A percentile compares a stretch with the other conserved stretches of the same genome.
phyloP scores from a whole-genome alignment of 352 stramenopile species.

The Blastocystis sp. region DNA sequence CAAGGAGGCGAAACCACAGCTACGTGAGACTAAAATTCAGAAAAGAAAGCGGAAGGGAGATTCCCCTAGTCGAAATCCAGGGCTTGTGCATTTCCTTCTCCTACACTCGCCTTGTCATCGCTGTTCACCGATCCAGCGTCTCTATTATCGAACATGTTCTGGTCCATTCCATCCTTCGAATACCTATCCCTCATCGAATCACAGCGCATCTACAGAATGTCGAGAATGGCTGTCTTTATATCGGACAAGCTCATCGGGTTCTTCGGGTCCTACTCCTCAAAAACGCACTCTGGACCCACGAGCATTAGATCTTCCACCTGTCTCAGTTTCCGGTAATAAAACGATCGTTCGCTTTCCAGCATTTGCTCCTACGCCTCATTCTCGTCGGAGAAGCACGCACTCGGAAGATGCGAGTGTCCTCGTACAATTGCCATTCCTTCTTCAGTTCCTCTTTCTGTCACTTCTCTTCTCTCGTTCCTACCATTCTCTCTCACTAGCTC shows the following conservation, averaged over 20 bases:
- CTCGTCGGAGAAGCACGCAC: neutral
- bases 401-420: neutral
- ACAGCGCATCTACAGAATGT: neutral
- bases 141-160: neutral
- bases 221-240: conserved; percentile 2
- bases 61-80: too few relatives aligned
- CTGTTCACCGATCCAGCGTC: neutral
- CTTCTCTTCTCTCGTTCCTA: neutral
- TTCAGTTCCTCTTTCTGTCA: neutral
- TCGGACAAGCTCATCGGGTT: neutral
- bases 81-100: neutral
- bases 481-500: neutral
- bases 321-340: conserved; percentile 55
- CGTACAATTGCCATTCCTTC: neutral
- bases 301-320: conserved; percentile 14
- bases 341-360: conserved; percentile 4
- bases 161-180: conserved; percentile 36
- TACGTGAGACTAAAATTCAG: neutral
- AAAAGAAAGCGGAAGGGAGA: neutral
- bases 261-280: neutral
- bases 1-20: neutral
- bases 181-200: conserved; percentile 29
- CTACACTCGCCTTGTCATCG: neutral
- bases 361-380: conserved; percentile 22
- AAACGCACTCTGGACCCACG: neutral